Evolutionary conservation across 345 rosid genomes (phyloP).

Genomic region (Eucalyptus sideroxylon): DNA sequence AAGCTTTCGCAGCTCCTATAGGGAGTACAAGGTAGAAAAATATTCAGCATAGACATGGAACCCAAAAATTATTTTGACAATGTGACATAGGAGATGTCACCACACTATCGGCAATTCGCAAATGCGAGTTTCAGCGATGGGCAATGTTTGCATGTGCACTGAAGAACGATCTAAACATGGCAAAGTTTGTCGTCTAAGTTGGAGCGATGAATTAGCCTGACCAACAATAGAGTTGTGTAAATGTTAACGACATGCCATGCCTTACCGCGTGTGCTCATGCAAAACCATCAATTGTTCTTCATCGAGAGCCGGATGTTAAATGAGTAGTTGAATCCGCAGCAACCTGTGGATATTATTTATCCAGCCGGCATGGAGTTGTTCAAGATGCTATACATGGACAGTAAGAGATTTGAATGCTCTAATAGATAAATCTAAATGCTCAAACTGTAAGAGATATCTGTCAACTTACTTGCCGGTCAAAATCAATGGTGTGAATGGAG

Average conservation of each 20-base stretch:
- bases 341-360: neutral
- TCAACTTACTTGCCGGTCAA: slow-evolving; percentile 69
- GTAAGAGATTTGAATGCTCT: neutral
- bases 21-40: neutral
- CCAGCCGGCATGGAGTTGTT: neutral
- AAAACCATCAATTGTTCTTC: neutral
- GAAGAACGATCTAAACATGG: neutral
- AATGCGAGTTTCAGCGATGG: rapidly evolving
- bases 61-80: neutral
- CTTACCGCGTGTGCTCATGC: neutral
- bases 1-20: slow-evolving; percentile 63
- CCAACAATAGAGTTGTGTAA: neutral
- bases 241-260: neutral
- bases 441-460: neutral
- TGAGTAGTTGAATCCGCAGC: neutral
- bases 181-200: neutral
- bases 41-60: neutral
- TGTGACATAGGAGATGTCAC: neutral
- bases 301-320: neutral
- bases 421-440: neutral
- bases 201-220: neutral
- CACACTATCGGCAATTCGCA: neutral
- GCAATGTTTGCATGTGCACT: neutral
- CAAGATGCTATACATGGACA: neutral
- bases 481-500: slow-evolving; percentile 42